A percentile compares a stretch with the other conserved stretches of the same genome.
Evolutionary conservation across 1,284 basidiomycete genomes (phyloP).

Genomic region (Austropuccinia psidii): DNA sequence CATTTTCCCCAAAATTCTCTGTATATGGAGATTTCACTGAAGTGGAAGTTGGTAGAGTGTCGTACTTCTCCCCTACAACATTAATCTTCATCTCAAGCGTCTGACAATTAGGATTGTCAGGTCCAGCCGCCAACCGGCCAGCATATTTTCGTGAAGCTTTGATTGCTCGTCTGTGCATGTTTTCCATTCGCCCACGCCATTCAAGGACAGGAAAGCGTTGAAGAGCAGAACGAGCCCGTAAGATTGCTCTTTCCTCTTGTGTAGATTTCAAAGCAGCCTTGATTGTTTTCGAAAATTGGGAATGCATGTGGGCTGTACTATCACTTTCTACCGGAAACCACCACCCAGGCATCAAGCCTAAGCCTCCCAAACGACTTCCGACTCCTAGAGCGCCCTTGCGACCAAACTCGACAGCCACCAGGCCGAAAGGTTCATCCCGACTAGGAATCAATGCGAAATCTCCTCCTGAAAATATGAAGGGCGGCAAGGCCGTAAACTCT

Average conservation of each 20-base stretch:
- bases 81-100: constrained; percentile 10
- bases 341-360: constrained; percentile 94
- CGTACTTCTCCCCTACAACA: background rate
- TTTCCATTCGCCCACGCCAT: constrained; percentile 88
- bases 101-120: constrained; percentile 41
- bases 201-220: constrained; percentile 93
- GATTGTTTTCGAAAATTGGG: constrained; percentile 86
- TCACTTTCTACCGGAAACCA: constrained; percentile 63
- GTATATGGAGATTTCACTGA: background rate
- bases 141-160: constrained; percentile 61
- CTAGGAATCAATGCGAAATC: constrained; percentile 81
- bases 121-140: constrained; percentile 65
- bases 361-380: constrained; percentile 79
- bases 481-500: constrained; percentile 85
- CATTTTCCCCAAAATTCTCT: background rate
- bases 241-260: constrained; percentile 77
- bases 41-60: background rate
- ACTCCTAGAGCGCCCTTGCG: constrained; percentile 89
- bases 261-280: constrained; percentile 84
- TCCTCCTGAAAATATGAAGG: constrained; percentile 82
- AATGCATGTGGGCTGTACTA: constrained; percentile 83
- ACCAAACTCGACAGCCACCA: constrained; percentile 89
- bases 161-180: constrained; percentile 82
- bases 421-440: constrained; percentile 86
- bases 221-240: constrained; percentile 80